Conservation (phyloP, 2,329 filamentous ascomycete species). For the Trichoderma citrinoviride region DNA sequence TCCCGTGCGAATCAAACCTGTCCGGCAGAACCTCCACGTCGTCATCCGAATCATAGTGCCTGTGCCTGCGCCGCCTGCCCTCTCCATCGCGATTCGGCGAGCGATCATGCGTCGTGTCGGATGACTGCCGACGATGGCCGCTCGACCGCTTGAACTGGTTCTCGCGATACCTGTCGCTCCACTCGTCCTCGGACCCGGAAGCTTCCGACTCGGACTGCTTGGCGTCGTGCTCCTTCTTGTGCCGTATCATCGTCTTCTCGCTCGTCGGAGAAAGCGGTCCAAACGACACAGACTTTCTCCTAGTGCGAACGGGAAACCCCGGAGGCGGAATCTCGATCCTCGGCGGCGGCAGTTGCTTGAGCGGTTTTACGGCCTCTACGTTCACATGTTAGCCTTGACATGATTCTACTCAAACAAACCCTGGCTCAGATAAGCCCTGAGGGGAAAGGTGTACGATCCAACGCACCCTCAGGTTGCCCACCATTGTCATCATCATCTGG, state of each 20-base stretch:
- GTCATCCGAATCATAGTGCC: constrained; percentile 33
- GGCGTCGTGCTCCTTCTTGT: constrained; percentile 37
- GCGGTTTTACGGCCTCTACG: constrained; percentile 33
- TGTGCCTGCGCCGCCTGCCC: not conserved
- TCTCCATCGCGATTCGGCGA: constrained; percentile 26
- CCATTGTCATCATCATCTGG: constrained; percentile 8
- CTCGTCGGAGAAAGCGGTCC: constrained; percentile 51
- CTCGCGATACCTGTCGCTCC: constrained; percentile 23
- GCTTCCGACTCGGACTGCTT: constrained; percentile 25
- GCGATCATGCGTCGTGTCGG: constrained; percentile 38
- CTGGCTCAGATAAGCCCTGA: not conserved
- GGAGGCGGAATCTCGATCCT: constrained; percentile 6
- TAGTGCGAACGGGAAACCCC: constrained; percentile 2
- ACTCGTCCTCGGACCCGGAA: constrained; percentile 20
- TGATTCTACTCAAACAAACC: not conserved
- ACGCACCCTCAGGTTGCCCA: constrained; percentile 40
- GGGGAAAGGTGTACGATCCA: constrained; percentile 28
- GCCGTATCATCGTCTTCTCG: constrained; percentile 44
- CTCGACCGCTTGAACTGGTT: constrained; percentile 25
- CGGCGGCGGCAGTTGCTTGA: constrained; percentile 13
- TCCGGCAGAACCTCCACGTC: constrained; percentile 45
- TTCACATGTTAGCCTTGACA: not conserved
- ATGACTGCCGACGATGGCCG: constrained; percentile 31
- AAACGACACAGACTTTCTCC: constrained; percentile 46
- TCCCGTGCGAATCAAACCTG: constrained; percentile 47